Percentiles rank a stretch among this genome's conserved stretches.
Evolutionary conservation across 805 yeast genomes (phyloP).

Genomic region (Wickerhamomyces silvicola): DNA sequence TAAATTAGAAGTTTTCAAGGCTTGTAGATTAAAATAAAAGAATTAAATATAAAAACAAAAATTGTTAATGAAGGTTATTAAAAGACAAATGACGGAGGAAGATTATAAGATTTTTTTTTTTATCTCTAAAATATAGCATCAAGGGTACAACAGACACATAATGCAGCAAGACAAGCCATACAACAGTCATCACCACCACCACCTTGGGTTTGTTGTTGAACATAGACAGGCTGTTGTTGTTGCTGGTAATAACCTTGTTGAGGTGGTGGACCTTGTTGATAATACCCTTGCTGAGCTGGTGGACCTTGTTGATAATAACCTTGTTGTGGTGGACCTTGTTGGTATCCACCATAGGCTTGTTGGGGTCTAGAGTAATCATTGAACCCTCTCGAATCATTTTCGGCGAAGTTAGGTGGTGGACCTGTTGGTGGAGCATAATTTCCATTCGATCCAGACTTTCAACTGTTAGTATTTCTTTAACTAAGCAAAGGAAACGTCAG

Average conservation of each 20-base stretch:
- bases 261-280: slow-evolving; percentile 36
- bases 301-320: slow-evolving; percentile 31
- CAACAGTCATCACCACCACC: slow-evolving; percentile 37
- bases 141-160: slow-evolving; percentile 50
- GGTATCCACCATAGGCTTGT: slow-evolving; percentile 11
- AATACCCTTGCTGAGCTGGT: slow-evolving; percentile 36
- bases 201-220: slow-evolving; percentile 40
- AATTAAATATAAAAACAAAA: neutral
- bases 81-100: neutral
- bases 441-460: neutral
- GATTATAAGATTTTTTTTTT: neutral
- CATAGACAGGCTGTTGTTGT: slow-evolving; percentile 45
- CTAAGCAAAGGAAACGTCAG: neutral
- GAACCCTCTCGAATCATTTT: slow-evolving; percentile 13
- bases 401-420: slow-evolving; percentile 8
- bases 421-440: slow-evolving; percentile 15
- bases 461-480: slow-evolving; percentile 1
- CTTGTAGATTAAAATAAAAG: neutral
- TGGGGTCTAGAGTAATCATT: slow-evolving; percentile 15
- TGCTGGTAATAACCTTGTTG: slow-evolving; percentile 33
- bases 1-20: too few relatives aligned
- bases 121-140: slow-evolving; percentile 38
- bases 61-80: neutral
- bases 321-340: slow-evolving; percentile 23
- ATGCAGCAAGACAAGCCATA: slow-evolving; percentile 46